A percentile compares a stretch with the other conserved stretches of the same genome.
Conservation (phyloP, 73 alveolate species). For the Tetrahymena malaccensis region DNA sequence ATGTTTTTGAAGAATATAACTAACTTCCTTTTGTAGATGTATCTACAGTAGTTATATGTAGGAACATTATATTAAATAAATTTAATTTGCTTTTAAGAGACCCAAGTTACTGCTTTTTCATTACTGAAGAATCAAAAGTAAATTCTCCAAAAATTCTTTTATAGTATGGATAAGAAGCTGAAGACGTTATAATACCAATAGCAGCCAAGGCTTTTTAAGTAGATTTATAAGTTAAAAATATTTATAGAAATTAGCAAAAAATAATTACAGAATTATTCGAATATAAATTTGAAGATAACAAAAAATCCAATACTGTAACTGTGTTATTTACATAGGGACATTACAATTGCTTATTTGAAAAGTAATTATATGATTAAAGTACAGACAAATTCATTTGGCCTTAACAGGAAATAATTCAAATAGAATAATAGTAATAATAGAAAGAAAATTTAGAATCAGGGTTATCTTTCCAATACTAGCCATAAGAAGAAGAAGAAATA, state of each 20-base stretch:
- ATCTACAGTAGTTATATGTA: neutral
- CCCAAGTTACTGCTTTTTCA: neutral
- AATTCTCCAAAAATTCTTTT: neutral
- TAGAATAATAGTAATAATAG: neutral
- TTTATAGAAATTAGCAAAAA: neutral
- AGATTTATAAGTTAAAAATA: neutral
- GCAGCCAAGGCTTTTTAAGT: neutral
- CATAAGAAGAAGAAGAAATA: neutral
- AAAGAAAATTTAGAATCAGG: neutral
- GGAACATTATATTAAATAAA: neutral
- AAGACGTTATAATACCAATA: neutral
- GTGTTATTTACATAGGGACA: neutral
- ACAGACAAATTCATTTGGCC: neutral
- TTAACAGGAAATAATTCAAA: neutral
- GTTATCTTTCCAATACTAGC: too few relatives aligned
- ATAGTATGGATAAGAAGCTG: neutral
- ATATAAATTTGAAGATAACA: neutral
- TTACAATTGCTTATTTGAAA: neutral
- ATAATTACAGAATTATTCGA: neutral
- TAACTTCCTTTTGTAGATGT: neutral
- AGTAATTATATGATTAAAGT: neutral
- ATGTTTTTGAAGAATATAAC: neutral
- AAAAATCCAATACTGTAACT: neutral
- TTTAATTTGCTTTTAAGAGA: neutral
- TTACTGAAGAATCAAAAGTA: neutral